These are phyloP conservation scores for Cordyceps fumosorosea DNA, from an alignment of 2,329 filamentous ascomycete genomes.

Conservation along the genomic window DNA sequence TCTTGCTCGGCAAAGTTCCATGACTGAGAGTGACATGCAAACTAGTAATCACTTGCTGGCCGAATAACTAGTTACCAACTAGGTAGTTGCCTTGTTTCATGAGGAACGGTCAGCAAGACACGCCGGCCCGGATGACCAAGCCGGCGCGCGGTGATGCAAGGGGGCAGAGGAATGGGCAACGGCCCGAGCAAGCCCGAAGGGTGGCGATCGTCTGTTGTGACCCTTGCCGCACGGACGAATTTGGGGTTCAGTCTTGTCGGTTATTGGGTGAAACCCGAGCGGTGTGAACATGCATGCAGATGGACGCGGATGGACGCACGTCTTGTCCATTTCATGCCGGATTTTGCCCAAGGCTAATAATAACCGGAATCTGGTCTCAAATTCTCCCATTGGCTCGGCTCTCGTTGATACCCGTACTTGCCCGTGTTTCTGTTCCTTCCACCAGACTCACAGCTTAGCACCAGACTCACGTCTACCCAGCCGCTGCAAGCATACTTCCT, in stretches of 20 bases:
- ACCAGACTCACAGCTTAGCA: too few species aligned
- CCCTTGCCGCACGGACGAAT: constrained; percentile 4
- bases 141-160: not conserved
- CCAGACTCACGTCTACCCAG: too few species aligned
- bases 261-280: not conserved
- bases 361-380: not conserved
- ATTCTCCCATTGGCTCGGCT: not conserved
- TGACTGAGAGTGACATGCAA: not conserved
- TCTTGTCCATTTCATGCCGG: not conserved
- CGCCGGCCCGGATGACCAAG: not conserved
- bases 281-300: not conserved
- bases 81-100: not conserved
- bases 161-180: not conserved
- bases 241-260: not conserved
- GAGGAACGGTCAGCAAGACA: not conserved
- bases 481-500: too few species aligned
- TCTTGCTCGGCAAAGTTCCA: not conserved
- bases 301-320: not conserved
- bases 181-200: not conserved
- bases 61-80: too few species aligned
- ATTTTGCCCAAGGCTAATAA: not conserved
- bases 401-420: not conserved
- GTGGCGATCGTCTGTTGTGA: constrained; percentile 5
- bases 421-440: not conserved
- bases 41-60: too few species aligned